Evolutionary conservation across 2,329 filamentous ascomycete genomes (phyloP), one percentile per base, ranked within the genome.

Genomic region (Periconia macrospinosa): DNA sequence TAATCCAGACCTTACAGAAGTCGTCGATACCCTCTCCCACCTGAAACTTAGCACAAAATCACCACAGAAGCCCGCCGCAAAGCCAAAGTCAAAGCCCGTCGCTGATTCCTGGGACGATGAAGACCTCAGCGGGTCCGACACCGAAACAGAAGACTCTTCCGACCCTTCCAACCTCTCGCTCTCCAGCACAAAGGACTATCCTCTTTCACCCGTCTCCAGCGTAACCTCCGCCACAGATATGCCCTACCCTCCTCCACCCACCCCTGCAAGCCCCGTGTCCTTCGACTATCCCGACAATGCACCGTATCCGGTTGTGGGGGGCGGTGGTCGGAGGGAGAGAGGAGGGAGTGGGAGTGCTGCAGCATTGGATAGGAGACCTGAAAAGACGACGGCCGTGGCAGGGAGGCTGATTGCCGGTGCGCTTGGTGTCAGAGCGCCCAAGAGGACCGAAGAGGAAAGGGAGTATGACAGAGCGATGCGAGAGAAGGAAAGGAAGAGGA

Each of bases 311-410:
- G 17, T 47, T 27, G 41, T 37, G 9, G 30, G 30, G 41, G 52
- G 45, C 10, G 35, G 13, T 19, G 45, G 30, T n/a, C 18, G 3
- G 23, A 23, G 18, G 30, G 37, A 6, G 6, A 49, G 49, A 52
- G 48, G 47, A 55, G 61, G 52, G 19, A 56, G 65, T 49, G 60
- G 70, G 62, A 53, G 71, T 61, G 52, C 67, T 55, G 55, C 60
- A 17, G 50, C 53, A 20, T 59, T 66, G 30, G 68, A 66, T 14
- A 63, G 63, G 63, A 78, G 90, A 40, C 93, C 92, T 0, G 92
- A 96, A 76, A 99, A 96, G 80, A 95, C 92, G 57, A 95, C 95
- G 56, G 91, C 92, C 0, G 91, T 96, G 40, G 94, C 94, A 6
- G 85, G 89, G 57, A 82, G 94, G 54, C 82, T 99, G 84, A 97